Evolutionary conservation across 345 rosid species (phyloP).

Genomic region (Durio zibethinus): DNA sequence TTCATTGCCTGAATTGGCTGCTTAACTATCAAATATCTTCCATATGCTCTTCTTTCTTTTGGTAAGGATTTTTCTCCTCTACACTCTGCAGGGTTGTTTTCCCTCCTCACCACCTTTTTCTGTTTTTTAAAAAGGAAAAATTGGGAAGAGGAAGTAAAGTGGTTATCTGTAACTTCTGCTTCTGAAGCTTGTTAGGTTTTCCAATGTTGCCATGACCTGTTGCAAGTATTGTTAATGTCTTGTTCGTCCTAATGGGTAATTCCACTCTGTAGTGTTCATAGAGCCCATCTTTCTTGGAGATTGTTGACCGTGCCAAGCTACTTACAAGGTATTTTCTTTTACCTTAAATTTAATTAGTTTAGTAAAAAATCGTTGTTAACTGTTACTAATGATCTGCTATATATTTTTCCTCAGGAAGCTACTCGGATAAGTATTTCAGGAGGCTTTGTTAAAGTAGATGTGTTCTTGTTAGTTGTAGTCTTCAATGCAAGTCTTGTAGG

Average conservation of each 20-base stretch:
- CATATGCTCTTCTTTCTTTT: constrained; percentile 18
- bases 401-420: constrained; percentile 23
- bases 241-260: constrained; percentile 12
- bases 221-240: constrained; percentile 19
- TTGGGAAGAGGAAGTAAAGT: constrained; percentile 43
- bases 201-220: constrained; percentile 26
- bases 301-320: constrained; percentile 24
- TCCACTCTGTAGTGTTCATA: not conserved
- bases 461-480: constrained; percentile 14
- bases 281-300: constrained; percentile 23
- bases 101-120: constrained; percentile 48
- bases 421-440: constrained; percentile 13
- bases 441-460: constrained; percentile 12
- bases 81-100: constrained; percentile 21
- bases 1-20: constrained; percentile 19
- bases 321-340: constrained; percentile 29
- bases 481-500: constrained; percentile 14
- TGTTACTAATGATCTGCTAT: not conserved
- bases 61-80: constrained; percentile 24
- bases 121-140: constrained; percentile 61
- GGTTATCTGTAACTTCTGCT: constrained; percentile 28
- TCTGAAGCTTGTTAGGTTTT: constrained; percentile 13
- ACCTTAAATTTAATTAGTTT: not conserved
- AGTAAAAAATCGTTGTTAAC: not conserved
- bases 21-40: constrained; percentile 27